Evolutionary conservation across 108 stramenopile genomes (phyloP).

Genomic region (Stephanodiscus minutulus): DNA sequence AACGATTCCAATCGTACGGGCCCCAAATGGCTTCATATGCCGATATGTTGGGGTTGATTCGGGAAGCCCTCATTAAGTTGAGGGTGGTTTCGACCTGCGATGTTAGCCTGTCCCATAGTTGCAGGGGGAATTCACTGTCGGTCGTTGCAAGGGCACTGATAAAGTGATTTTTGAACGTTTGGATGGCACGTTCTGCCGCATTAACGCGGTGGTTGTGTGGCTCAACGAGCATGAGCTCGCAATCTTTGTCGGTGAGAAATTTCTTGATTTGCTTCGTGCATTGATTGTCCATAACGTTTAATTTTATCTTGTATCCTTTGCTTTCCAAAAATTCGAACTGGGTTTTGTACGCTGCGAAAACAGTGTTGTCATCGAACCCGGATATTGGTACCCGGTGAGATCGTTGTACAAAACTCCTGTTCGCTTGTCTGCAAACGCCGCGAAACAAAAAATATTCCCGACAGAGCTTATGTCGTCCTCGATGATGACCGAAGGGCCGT

Average conservation of each 20-base stretch:
- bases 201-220: no score
- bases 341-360: no score
- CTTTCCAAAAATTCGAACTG: background rate
- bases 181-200: background rate
- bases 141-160: slow-evolving; percentile 11
- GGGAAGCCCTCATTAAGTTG: background rate
- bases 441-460: no score
- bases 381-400: no score
- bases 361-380: background rate
- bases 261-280: no score
- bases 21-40: slow-evolving; percentile 10
- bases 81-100: background rate
- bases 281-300: no score
- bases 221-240: no score
- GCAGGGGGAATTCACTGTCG: slow-evolving; percentile 23
- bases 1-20: slow-evolving; percentile 4
- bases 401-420: no score
- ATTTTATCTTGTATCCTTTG: background rate
- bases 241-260: no score
- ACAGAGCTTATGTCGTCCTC: no score
- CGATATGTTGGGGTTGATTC: background rate
- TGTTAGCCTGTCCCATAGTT: slow-evolving; percentile 11
- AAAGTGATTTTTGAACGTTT: slow-evolving; percentile 31
- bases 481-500: no score
- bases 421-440: no score